phyloP scores from a whole-genome alignment of 257 asterid species.

The Primulina huaijiensis region DNA sequence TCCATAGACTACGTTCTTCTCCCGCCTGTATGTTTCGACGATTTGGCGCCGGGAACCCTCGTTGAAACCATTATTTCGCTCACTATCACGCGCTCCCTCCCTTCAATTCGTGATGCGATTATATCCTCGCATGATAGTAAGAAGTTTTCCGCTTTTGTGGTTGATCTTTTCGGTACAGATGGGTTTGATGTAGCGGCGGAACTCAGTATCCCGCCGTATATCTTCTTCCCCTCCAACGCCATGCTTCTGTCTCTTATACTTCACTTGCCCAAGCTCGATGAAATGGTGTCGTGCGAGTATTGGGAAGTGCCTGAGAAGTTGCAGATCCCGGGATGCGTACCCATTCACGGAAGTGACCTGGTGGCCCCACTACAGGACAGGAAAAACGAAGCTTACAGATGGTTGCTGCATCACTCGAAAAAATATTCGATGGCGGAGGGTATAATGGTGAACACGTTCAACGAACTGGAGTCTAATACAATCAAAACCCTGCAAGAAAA shows the following conservation, averaged over 20 bases:
- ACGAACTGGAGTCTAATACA: conserved; percentile 44
- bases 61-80: conserved; percentile 36
- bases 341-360: conserved; percentile 43
- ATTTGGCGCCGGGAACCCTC: conserved; percentile 25
- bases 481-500: conserved; percentile 26
- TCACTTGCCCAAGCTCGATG: conserved; percentile 38
- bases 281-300: conserved; percentile 33
- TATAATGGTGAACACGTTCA: conserved; percentile 42
- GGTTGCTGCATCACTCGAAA: conserved; percentile 28
- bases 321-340: conserved; percentile 52
- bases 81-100: conserved; percentile 34
- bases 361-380: conserved; percentile 43
- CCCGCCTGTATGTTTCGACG: conserved; percentile 36
- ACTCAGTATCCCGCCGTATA: conserved; percentile 31
- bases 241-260: conserved; percentile 39
- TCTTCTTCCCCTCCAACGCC: conserved; percentile 45
- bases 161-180: conserved; percentile 47
- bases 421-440: conserved; percentile 47
- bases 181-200: conserved; percentile 43
- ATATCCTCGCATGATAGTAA: background rate
- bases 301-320: conserved; percentile 45
- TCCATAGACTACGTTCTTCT: conserved; percentile 35
- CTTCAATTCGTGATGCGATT: conserved; percentile 29
- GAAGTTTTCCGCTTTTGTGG: conserved; percentile 41
- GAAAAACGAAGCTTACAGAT: conserved; percentile 33